Conservation (phyloP, 1,284 basidiomycete genomes). For the Golubevia pallescens region DNA sequence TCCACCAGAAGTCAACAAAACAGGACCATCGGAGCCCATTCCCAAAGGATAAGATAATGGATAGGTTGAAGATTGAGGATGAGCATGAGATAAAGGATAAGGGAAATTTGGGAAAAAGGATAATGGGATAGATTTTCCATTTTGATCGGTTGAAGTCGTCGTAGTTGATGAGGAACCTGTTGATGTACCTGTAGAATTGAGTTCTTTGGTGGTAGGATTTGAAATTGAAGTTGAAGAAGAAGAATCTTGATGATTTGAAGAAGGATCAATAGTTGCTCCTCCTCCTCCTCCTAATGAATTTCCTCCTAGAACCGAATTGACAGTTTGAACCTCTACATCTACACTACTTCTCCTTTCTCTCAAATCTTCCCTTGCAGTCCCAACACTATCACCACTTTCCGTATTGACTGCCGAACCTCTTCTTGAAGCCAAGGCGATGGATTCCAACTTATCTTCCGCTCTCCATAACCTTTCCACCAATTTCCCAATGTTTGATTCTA, state of each 20-base stretch:
- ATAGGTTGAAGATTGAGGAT: constrained; percentile 48
- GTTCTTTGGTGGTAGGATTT: too few species aligned
- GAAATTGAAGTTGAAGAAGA: too few species aligned
- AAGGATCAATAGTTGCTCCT: too few species aligned
- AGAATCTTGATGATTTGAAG: too few species aligned
- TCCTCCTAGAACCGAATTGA: neutral
- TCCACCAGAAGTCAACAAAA: constrained; percentile 35
- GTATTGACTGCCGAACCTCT: neutral
- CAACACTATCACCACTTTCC: neutral
- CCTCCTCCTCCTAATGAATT: too few species aligned
- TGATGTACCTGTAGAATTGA: too few species aligned
- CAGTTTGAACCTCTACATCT: neutral
- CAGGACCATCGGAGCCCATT: constrained; percentile 53
- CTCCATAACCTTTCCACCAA: constrained; percentile 50
- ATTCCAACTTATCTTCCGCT: constrained; percentile 42
- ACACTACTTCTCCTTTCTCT: neutral
- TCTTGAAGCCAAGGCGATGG: constrained; percentile 1
- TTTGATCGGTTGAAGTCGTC: neutral
- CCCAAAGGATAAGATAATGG: constrained; percentile 61
- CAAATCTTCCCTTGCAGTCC: neutral
- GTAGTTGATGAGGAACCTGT: neutral
- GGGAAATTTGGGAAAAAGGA: constrained; percentile 24
- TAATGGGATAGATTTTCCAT: neutral
- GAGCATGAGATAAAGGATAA: constrained; percentile 54
- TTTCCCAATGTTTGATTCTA: constrained; percentile 35